Evolutionary conservation across 768 basidiomycete species (phyloP).

Genomic region (Ramaria sp.): DNA sequence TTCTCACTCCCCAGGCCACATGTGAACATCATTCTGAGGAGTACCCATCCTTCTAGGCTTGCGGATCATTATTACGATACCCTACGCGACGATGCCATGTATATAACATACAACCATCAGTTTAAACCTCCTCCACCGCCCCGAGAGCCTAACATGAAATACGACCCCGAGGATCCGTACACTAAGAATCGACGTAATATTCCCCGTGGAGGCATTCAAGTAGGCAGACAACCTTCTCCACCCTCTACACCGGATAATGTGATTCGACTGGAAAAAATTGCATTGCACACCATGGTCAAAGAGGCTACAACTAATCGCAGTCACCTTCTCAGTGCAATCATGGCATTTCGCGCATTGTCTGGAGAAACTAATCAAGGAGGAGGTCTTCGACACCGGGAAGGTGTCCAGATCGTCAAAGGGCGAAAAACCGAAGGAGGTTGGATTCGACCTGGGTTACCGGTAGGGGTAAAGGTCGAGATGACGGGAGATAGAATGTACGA

Average conservation of each 20-base stretch:
- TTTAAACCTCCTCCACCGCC: slow-evolving; percentile 38
- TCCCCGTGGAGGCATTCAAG: slow-evolving; percentile 57
- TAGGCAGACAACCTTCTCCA: slow-evolving; percentile 57
- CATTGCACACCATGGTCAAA: slow-evolving; percentile 80
- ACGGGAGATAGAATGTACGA: slow-evolving; percentile 91
- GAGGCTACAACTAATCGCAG: slow-evolving; percentile 61
- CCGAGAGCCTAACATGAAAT: slow-evolving; percentile 52
- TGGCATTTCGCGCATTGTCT: slow-evolving; percentile 77
- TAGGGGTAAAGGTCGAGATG: slow-evolving; percentile 84
- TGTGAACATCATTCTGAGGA: slow-evolving; percentile 51
- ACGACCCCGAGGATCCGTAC: slow-evolving; percentile 76
- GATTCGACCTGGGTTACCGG: slow-evolving; percentile 72
- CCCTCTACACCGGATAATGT: slow-evolving; percentile 59
- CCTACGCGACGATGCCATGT: slow-evolving; percentile 82
- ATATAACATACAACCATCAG: slow-evolving; percentile 86
- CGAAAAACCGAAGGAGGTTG: slow-evolving; percentile 67
- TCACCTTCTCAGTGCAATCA: slow-evolving; percentile 72
- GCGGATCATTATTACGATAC: slow-evolving; percentile 77
- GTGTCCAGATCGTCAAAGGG: slow-evolving; percentile 69
- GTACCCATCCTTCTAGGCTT: slow-evolving; percentile 63
- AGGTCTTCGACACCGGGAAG: slow-evolving; percentile 54
- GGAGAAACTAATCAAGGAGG: slow-evolving; percentile 72
- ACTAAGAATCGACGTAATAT: slow-evolving; percentile 67
- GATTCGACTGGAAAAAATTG: slow-evolving; percentile 70
- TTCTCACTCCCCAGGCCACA: slow-evolving; percentile 57